Conservation (phyloP, 805 yeast species). For the Yarrowia yakushimensis region DNA sequence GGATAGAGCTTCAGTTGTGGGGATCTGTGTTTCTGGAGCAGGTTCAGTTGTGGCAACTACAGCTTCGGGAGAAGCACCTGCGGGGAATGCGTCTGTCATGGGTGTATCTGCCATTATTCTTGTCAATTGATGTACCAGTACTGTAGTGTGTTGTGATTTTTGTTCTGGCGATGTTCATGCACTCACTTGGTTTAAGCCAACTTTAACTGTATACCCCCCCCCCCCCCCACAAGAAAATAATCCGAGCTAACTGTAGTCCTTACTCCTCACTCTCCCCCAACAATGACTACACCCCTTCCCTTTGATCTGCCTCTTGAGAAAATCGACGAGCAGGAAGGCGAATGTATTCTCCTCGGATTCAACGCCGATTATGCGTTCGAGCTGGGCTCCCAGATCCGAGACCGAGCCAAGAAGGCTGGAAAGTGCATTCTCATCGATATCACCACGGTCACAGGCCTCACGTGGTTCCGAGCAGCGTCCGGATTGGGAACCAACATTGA, state of each 20-base stretch:
- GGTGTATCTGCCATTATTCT: not conserved
- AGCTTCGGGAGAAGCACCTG: not conserved
- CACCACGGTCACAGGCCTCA: slow-evolving; percentile 31
- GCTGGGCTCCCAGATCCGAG: slow-evolving; percentile 73
- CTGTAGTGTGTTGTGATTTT: not conserved
- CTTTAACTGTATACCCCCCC: not conserved
- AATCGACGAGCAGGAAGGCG: slow-evolving; percentile 34
- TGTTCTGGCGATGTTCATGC: not conserved
- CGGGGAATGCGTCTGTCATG: slow-evolving; percentile 1
- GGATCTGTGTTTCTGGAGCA: not conserved
- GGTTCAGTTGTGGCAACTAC: not conserved
- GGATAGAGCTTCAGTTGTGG: not conserved
- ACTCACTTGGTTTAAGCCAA: not conserved
- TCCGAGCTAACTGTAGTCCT: not conserved
- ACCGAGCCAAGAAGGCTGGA: slow-evolving; percentile 48
- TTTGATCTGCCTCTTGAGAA: slow-evolving; percentile 7
- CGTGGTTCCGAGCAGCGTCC: slow-evolving; percentile 34
- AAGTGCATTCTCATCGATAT: slow-evolving; percentile 34
- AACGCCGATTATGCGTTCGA: slow-evolving; percentile 64
- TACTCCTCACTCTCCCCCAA: not conserved
- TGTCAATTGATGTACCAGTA: not conserved
- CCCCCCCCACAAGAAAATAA: not conserved
- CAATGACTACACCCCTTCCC: slow-evolving; percentile 10
- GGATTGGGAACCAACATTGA: slow-evolving; percentile 36
- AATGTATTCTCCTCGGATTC: slow-evolving; percentile 33